Evolutionary conservation across 768 basidiomycete species (phyloP), one percentile per base, ranked within the genome.

Genomic region (Russula virescens): DNA sequence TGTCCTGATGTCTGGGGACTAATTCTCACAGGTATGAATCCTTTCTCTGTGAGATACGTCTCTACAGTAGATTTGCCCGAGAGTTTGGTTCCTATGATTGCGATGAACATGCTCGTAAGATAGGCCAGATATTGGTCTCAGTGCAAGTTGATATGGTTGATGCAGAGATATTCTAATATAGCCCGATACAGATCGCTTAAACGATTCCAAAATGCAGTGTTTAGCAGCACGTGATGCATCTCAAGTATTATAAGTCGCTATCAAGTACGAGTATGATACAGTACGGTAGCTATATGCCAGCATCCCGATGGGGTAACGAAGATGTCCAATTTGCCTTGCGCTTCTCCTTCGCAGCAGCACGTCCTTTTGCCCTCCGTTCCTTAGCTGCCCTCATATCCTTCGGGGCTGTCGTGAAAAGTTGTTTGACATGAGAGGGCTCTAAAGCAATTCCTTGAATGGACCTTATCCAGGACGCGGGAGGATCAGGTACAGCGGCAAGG

Each of bases 391-490:
- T 88, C 81, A 91, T 88, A 68, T 94, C 88, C 68, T 82, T 85
- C 1, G 92, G 92, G 4, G 85, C 83, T 31, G 85, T 83, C 2
- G 93, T 94, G 19, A 81, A 80, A 23, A 93, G 71, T 66, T 92
- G 90, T 69, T 94, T 95, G 66, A 93, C 79, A 69, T 91, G 87
- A 0, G 91, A 91, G 2, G 87, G 84, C 46, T 88, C 74, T 26
- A 86, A 75, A 19, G 73, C 21, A 62, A 60, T 18, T 63, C 69
- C 43, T 59, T 61, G 31, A 35, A 73, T 68, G 4, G 78, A 73
- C 47, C 82, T 71, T 16, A 83, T 75, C 92, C 92, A 95, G 7
- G 85, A 76, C 0, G 90, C 89, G 18, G 78, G 74, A 16, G 88
- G 70, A 21, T 78, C 72, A 13, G 83, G 81, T n/a, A 90, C 72